Evolutionary conservation across 2,329 filamentous ascomycete species (phyloP), one percentile per base, ranked within the genome.

Genomic region (Xylaria digitata): DNA sequence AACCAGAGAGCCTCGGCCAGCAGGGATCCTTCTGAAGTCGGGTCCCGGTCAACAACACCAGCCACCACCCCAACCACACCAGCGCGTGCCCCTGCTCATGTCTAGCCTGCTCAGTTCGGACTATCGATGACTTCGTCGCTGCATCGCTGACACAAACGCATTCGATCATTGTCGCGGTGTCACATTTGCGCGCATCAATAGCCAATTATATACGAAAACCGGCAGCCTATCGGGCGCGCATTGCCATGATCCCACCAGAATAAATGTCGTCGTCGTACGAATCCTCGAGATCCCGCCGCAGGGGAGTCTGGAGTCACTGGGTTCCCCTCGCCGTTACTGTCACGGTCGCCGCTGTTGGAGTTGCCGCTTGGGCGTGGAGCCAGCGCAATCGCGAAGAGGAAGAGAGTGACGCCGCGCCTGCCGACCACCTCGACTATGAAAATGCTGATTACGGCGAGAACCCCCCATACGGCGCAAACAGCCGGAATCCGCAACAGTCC

Each of bases 301-400:
- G 86, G 79, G 83, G 86, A 77, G 86, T 88, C 72, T 87, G 92
- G 81, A 87, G 90, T 76, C 95, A 96, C 82, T 97, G 94, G 93
- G 88, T 97, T 67, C 95, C 95, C 69, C 86, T 98, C 63, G 90
- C 90, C 71, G 81, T 97, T 71, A 97, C 94, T 56, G 89, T 97
- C 65, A 94, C 93, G 53, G 89, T 96, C 73, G 95, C 95, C 67
- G 93, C 94, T 23, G 90, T 92, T 62, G 94, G 94, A 40, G 82
- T 97, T 54, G 94, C 90, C 59, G 93, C 93, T 64, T 98, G 95
- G 95, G 89, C 94, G 67, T 97, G 94, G 94, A 96, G 92, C 78
- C 94, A 97, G 81, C 90, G 93, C 75, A 88, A 86, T 75, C 90
- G 92, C 60, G 90, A 94, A 32, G 86, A 89, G 60, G 85, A 87